A percentile compares a stretch with the other conserved stretches of the same genome.
These are phyloP conservation scores for Elaeis guineensis DNA, from an alignment of 176 grass and related monocot species.

Conservation along the genomic window DNA sequence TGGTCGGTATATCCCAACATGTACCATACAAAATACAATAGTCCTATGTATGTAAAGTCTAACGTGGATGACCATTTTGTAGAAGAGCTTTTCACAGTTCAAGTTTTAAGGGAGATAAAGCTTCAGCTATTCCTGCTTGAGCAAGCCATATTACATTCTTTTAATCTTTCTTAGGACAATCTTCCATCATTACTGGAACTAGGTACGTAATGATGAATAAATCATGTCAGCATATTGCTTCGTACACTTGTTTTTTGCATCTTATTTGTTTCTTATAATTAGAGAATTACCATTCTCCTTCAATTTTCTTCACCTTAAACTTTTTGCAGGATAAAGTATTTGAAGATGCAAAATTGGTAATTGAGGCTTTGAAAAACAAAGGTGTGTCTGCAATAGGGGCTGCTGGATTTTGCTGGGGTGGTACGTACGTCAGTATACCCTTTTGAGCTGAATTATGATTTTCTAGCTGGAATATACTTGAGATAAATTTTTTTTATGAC, in stretches of 20 bases:
- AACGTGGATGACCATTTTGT: too few species aligned
- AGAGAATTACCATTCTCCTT: background rate
- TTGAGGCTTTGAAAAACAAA: constrained; percentile 30
- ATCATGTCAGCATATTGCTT: background rate
- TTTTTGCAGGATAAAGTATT: constrained; percentile 26
- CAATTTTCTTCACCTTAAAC: background rate
- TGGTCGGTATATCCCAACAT: too few species aligned
- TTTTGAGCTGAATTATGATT: background rate
- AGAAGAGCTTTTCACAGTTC: too few species aligned
- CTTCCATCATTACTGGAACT: too few species aligned
- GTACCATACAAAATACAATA: too few species aligned
- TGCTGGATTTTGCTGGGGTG: constrained; percentile 49
- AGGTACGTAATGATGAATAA: too few species aligned
- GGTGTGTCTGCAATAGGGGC: constrained; percentile 30
- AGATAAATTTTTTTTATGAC: background rate
- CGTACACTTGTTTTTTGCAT: background rate
- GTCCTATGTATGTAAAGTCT: too few species aligned
- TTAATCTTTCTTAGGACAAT: too few species aligned
- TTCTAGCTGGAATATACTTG: too few species aligned
- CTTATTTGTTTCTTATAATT: background rate
- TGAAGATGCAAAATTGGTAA: constrained; percentile 43
- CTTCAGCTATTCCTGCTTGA: too few species aligned
- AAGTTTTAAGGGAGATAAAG: too few species aligned
- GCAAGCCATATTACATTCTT: too few species aligned
- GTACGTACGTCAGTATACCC: constrained; percentile 21